phyloP scores from a whole-genome alignment of 139 green algal genomes.

The Micractinium sp. region DNA sequence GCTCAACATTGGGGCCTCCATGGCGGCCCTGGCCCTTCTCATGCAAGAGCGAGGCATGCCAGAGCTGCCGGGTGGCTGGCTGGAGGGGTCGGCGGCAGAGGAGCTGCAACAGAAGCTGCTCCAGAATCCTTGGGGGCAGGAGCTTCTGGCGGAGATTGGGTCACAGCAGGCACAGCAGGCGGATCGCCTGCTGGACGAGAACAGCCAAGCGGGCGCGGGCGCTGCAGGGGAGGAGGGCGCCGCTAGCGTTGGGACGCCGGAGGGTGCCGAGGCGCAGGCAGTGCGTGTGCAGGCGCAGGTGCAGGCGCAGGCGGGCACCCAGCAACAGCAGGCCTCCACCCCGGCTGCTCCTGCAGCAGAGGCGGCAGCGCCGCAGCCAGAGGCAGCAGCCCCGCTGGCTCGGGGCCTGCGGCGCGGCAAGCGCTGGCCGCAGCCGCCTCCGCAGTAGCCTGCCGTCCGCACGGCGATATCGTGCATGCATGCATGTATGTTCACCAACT shows the following conservation, averaged over 20 bases:
- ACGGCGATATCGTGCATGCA: too few species aligned
- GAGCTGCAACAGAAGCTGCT: not conserved
- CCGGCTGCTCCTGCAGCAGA: too few species aligned
- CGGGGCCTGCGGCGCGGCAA: too few species aligned
- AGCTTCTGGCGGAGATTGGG: not conserved
- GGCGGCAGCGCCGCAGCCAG: too few species aligned
- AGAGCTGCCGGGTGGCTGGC: not conserved
- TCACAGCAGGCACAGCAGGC: not conserved
- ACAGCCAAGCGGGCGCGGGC: not conserved
- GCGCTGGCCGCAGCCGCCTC: too few species aligned
- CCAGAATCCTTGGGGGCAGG: not conserved
- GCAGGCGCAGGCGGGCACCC: too few species aligned
- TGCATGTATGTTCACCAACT: too few species aligned
- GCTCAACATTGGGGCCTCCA: slow-evolving; percentile 16
- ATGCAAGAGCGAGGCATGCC: not conserved
- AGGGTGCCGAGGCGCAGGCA: not conserved
- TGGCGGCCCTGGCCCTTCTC: slow-evolving; percentile 9
- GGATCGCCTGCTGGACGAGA: not conserved
- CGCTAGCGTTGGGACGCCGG: not conserved
- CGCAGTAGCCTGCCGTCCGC: too few species aligned
- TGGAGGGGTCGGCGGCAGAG: not conserved
- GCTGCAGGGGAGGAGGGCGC: not conserved
- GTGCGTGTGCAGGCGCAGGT: not conserved
- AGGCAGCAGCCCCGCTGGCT: too few species aligned
- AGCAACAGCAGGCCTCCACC: not conserved